Evolutionary conservation across 345 rosid genomes (phyloP).

Genomic region (Citrus unshiu): DNA sequence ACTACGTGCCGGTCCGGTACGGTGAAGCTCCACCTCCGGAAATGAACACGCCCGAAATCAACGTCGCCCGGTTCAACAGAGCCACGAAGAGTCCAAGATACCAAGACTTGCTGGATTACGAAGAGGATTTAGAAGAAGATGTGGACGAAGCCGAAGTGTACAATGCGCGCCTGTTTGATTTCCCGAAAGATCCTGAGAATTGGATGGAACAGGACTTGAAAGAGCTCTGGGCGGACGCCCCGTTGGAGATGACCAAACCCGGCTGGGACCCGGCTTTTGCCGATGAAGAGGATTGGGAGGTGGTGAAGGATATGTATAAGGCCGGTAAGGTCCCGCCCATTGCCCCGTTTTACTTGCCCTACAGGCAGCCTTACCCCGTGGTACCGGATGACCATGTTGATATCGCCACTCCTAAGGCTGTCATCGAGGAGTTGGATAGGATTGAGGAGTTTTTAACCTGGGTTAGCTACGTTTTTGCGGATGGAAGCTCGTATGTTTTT

Average conservation of each 20-base stretch:
- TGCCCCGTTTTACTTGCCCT: conserved; percentile 84
- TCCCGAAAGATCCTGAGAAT: conserved; percentile 69
- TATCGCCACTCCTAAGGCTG: conserved; percentile 57
- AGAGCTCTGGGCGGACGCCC: conserved; percentile 87
- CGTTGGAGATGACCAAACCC: conserved; percentile 49
- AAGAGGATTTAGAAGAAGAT: conserved; percentile 26
- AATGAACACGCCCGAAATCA: conserved; percentile 46
- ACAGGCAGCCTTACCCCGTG: conserved; percentile 73
- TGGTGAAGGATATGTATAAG: conserved; percentile 45
- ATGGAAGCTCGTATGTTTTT: conserved; percentile 75
- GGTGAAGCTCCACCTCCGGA: conserved; percentile 36
- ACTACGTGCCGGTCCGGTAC: conserved; percentile 19
- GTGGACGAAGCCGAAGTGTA: conserved; percentile 32
- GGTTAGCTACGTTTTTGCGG: conserved; percentile 93
- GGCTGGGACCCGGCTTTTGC: conserved; percentile 98
- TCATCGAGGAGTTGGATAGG: conserved; percentile 86
- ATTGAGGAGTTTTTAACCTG: conserved; percentile 85
- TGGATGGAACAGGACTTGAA: conserved; percentile 80
- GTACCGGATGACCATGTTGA: conserved; percentile 67
- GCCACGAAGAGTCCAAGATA: conserved; percentile 37
- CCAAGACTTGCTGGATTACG: conserved; percentile 20
- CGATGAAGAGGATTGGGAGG: conserved; percentile 70
- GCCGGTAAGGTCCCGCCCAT: conserved; percentile 65
- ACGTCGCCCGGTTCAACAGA: conserved; percentile 41
- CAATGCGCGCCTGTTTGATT: conserved; percentile 51